phyloP scores from a whole-genome alignment of 768 basidiomycete genomes.

The Mycena olivaceomarginata region DNA sequence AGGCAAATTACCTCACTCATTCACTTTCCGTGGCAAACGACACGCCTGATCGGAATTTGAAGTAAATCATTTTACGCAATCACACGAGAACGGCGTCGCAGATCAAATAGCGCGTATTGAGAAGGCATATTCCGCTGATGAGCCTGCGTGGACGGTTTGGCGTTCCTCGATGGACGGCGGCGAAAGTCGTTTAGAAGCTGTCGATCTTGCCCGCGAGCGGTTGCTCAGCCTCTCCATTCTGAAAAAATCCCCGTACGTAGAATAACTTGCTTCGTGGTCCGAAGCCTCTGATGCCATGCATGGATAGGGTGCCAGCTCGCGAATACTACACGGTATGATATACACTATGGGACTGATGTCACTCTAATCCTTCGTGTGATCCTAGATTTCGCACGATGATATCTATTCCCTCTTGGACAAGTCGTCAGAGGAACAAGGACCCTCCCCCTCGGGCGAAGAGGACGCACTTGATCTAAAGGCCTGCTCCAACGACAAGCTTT shows the following conservation, averaged over 20 bases:
- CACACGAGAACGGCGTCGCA: neutral
- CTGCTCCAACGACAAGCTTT: neutral
- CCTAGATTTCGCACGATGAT: constrained; percentile 17
- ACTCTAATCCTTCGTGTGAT: no score
- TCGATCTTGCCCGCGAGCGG: neutral
- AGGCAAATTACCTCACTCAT: no score
- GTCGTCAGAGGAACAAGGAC: neutral
- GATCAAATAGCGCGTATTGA: neutral
- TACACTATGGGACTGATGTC: no score
- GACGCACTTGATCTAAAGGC: neutral
- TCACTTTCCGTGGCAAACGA: no score
- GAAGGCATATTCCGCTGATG: neutral
- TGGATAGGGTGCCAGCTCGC: neutral
- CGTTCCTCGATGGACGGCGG: neutral
- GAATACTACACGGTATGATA: constrained; percentile 2
- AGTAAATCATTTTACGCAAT: no score
- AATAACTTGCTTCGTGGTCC: neutral
- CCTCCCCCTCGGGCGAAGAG: neutral
- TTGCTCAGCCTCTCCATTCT: neutral
- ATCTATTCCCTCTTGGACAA: neutral
- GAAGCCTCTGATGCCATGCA: neutral
- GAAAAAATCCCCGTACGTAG: constrained; percentile 4
- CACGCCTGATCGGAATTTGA: no score
- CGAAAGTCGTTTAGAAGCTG: neutral
- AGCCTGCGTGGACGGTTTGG: neutral